Percentiles rank a stretch among this genome's conserved stretches.
phyloP scores from a whole-genome alignment of 176 grass and related monocot species.

The Areca catechu region DNA sequence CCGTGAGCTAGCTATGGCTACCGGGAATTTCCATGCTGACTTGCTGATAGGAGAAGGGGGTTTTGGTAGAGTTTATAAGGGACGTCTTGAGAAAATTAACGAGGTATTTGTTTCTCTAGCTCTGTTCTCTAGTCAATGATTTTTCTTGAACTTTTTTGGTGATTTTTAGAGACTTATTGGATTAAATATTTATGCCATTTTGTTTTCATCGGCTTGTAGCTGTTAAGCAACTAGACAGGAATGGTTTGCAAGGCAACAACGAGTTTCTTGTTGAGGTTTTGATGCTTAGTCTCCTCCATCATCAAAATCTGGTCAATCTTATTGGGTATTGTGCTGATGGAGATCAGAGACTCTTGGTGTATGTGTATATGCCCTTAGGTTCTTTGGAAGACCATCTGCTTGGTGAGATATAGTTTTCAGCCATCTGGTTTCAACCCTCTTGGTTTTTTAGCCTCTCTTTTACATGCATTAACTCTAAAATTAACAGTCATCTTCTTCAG shows the following conservation, averaged over 20 bases:
- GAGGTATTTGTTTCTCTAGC: slow-evolving; percentile 41
- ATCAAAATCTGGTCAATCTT: slow-evolving; percentile 78
- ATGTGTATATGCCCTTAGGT: slow-evolving; percentile 80
- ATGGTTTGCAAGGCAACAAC: slow-evolving; percentile 59
- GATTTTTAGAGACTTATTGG: not conserved
- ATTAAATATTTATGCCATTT: not conserved
- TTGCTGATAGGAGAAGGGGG: slow-evolving; percentile 71
- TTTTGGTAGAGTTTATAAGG: slow-evolving; percentile 93
- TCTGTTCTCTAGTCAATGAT: not conserved
- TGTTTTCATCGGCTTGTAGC: slow-evolving; percentile 48
- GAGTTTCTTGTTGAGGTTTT: slow-evolving; percentile 85
- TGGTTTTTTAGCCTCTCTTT: too few species aligned
- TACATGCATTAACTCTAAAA: too few species aligned
- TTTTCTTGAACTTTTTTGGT: not conserved
- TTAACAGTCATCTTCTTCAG: too few species aligned
- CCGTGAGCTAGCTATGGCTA: slow-evolving; percentile 63
- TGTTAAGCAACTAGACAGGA: slow-evolving; percentile 81
- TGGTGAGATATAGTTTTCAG: slow-evolving; percentile 21
- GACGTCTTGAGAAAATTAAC: slow-evolving; percentile 37
- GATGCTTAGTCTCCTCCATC: slow-evolving; percentile 72
- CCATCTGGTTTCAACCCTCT: too few species aligned
- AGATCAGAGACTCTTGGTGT: slow-evolving; percentile 81
- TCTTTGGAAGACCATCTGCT: slow-evolving; percentile 68
- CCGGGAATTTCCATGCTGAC: slow-evolving; percentile 52
- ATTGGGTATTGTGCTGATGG: slow-evolving; percentile 85